A percentile compares a stretch with the other conserved stretches of the same genome.
Evolutionary conservation across 169 alveolate species (phyloP).

Genomic region (Blepharisma undulans): DNA sequence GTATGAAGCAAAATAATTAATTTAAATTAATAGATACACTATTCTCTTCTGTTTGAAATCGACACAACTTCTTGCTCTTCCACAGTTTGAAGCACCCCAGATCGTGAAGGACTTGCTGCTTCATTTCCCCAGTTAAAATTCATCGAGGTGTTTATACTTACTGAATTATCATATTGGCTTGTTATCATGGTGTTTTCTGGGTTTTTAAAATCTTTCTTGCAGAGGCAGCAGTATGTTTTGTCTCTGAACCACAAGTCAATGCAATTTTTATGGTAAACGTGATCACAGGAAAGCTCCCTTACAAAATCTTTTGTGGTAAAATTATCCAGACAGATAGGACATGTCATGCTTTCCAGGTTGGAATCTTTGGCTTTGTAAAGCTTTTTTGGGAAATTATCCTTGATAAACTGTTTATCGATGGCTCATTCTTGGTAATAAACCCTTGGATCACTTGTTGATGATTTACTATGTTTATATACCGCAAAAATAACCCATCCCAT

Average conservation of each 20-base stretch:
- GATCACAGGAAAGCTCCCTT: constrained; percentile 44
- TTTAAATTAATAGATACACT: neutral
- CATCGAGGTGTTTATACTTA: neutral
- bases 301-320: constrained; percentile 33
- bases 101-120: neutral
- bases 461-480: neutral
- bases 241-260: constrained; percentile 38
- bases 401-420: neutral
- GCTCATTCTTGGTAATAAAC: neutral
- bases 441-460: neutral
- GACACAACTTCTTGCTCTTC: neutral
- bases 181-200: neutral
- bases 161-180: neutral
- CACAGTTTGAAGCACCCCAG: neutral
- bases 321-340: constrained; percentile 40
- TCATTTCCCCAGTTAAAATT: neutral
- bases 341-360: neutral
- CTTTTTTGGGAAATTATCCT: neutral
- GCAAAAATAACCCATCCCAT: neutral
- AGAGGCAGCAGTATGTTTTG: neutral
- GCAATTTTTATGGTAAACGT: constrained; percentile 52
- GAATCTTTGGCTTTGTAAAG: neutral
- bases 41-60: neutral
- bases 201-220: neutral
- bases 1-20: too few species aligned